Evolutionary conservation across 139 green algal genomes (phyloP), one percentile per base, ranked within the genome.

Genomic region (Klebsormidium nitens): DNA sequence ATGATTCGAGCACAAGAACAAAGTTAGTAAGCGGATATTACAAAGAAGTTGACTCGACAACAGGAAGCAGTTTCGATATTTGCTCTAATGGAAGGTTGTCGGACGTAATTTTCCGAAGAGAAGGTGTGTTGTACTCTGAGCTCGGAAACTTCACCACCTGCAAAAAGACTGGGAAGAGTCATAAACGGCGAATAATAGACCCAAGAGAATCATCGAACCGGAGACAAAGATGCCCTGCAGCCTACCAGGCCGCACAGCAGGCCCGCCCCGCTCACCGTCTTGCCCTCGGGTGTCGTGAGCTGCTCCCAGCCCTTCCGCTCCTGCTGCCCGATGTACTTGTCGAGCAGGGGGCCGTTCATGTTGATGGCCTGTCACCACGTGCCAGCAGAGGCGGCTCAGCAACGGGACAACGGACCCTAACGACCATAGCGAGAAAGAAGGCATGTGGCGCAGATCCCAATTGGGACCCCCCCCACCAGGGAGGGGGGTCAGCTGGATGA

Each of bases 81-180:
- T 69, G 60, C 29, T 69, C 60, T 31, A 69, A 69, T 2, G 60
- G 60, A 42, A 69, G 59, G 60, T 19, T 59, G 17, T 69, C 60
- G 19, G 42, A 36, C 8, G 34, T 6, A 63, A 36, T 63, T 11
- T 37, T 36, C 8, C 55, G 55, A 36, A 63, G 8, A 26, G 8
- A 23, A 14, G 55, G 55, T 46, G 8, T 11, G 14, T 63, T 63
- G 14, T 63, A 8, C 8, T 63, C 55, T 36, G 8, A 36, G 31
- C 8, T 11, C 29, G 55, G 55, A 63, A 63, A 14, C 32, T 63
- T 14, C 8, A 63, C 34, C 8, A 49, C 42, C 42, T 49, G 42
- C 42, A 49, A 11, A 36, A 6, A 63, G 14, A 37, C 34, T 37
- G 8, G 8, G 8, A 11, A 6, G 34, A 63, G 32, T 36, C 14